phyloP scores from a whole-genome alignment of 2,329 filamentous ascomycete genomes.

The Aspergillus tamarii region DNA sequence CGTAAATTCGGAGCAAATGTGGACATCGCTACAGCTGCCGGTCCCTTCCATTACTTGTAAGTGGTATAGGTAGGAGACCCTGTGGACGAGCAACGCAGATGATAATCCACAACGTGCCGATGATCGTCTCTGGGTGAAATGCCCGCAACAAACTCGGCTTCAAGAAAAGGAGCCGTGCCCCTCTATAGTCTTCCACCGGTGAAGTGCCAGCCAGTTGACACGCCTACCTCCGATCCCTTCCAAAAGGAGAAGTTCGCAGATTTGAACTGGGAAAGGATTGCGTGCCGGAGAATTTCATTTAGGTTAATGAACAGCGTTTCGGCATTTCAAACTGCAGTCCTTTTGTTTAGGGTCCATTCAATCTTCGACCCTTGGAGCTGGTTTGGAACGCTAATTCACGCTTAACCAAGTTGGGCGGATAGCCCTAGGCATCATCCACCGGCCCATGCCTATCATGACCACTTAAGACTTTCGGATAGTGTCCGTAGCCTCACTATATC shows the following conservation, averaged over 20 bases:
- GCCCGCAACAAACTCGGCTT: background rate
- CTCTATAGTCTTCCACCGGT: constrained; percentile 14
- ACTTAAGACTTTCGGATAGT: background rate
- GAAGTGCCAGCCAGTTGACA: constrained; percentile 18
- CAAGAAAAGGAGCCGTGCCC: constrained; percentile 2
- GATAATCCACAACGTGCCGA: background rate
- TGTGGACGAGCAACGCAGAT: background rate
- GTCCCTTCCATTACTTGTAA: background rate
- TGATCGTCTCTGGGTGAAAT: background rate
- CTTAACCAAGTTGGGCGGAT: constrained; percentile 5
- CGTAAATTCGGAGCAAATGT: constrained; percentile 6
- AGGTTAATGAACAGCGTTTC: constrained; percentile 14
- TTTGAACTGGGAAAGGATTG: constrained; percentile 18
- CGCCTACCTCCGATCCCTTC: constrained; percentile 26
- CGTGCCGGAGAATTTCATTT: constrained; percentile 19
- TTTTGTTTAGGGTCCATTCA: constrained; percentile 10
- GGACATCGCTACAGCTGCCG: background rate
- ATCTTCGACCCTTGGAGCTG: constrained; percentile 9
- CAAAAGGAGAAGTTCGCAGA: constrained; percentile 25
- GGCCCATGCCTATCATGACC: background rate
- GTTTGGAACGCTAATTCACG: constrained; percentile 7
- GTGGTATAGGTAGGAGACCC: background rate
- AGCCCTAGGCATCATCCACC: background rate
- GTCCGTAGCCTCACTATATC: background rate
- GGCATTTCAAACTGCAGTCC: constrained; percentile 16